Evolutionary conservation across 2,329 filamentous ascomycete genomes (phyloP).

Genomic region (Huntiella savannae): DNA sequence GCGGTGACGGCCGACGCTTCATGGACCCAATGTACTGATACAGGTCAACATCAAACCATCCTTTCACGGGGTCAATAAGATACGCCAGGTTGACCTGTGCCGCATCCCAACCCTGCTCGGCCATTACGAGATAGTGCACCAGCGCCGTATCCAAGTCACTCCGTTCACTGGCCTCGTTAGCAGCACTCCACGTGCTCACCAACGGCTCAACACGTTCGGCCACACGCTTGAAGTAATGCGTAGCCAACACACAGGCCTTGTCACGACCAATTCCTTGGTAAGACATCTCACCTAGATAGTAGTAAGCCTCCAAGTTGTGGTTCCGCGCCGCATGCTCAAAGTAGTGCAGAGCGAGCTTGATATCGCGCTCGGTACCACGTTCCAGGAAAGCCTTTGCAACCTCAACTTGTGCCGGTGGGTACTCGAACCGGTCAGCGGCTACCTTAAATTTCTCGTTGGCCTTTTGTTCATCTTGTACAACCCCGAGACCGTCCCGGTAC

Average conservation of each 20-base stretch:
- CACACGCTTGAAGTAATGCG: constrained; percentile 67
- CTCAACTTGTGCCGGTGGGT: constrained; percentile 61
- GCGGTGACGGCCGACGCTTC: constrained; percentile 6
- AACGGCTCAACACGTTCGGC: constrained; percentile 54
- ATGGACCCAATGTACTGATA: constrained; percentile 16
- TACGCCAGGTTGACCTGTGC: constrained; percentile 83
- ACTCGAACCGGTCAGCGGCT: constrained; percentile 58
- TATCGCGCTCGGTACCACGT: constrained; percentile 50
- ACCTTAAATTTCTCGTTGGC: constrained; percentile 61
- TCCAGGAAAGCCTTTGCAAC: constrained; percentile 73
- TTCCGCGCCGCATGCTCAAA: constrained; percentile 74
- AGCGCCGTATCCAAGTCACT: constrained; percentile 67
- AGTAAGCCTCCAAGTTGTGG: constrained; percentile 73
- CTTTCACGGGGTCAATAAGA: constrained; percentile 57
- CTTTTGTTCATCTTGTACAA: constrained; percentile 46
- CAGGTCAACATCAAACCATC: constrained; percentile 30
- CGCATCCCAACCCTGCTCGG: constrained; percentile 79
- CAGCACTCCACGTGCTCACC: constrained; percentile 63
- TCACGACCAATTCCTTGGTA: constrained; percentile 65
- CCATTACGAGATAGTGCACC: constrained; percentile 66
- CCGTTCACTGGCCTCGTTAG: constrained; percentile 61
- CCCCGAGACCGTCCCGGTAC: constrained; percentile 60
- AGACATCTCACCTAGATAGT: constrained; percentile 78
- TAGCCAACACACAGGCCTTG: constrained; percentile 55
- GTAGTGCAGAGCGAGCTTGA: constrained; percentile 62